Evolutionary conservation across 1,284 basidiomycete species (phyloP), one percentile per base, ranked within the genome.

Genomic region (Irpex lacteus): DNA sequence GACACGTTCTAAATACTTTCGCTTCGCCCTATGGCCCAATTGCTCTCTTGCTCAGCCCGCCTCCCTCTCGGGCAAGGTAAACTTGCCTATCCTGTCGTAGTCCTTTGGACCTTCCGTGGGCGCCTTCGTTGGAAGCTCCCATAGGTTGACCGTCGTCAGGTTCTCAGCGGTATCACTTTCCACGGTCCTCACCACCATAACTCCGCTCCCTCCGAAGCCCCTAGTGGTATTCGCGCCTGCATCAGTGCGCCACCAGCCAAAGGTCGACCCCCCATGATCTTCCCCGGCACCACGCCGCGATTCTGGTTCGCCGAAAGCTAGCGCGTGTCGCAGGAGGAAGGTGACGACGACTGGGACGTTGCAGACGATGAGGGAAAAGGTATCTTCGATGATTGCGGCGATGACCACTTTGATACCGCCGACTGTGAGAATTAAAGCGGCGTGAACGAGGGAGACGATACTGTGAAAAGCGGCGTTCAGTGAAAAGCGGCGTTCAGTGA

Each of bases 371-470:
- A 81, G 70, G 1, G 79, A 78, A 38, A 77, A 70, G 61, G 72
- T 74, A 65, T 80, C 77, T 60, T 81, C 80, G 40, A 80, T 77
- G 36, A 80, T 65, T 0, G 77, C 79, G 6, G 76, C 73, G 49
- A 81, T 74, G 55, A 80, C 55, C 11, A 78, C 77, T 37, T 70
- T 70, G 47, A 72, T 71, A 13, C 73, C 76, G 26, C 72, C 74
- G 32, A 62, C 65, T 18, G 66, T 71, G 61, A 81, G 68, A 62
- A 80, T 78, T 63, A 75, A 76, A 2, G 70, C 70, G 1, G 75
- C 77, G 60, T 81, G 80, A 2, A 80, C 77, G 50, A 81, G 70
- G n/a, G 78, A 78, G 8, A 79, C 79, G 57, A 78, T 70, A 1
- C 64, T 65, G 26, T 26, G 3, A 4, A 26, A 3, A 26, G 4